Evolutionary conservation across 2,329 filamentous ascomycete genomes (phyloP), one percentile per base, ranked within the genome.

Genomic region (Neopestalotiopsis sp.): DNA sequence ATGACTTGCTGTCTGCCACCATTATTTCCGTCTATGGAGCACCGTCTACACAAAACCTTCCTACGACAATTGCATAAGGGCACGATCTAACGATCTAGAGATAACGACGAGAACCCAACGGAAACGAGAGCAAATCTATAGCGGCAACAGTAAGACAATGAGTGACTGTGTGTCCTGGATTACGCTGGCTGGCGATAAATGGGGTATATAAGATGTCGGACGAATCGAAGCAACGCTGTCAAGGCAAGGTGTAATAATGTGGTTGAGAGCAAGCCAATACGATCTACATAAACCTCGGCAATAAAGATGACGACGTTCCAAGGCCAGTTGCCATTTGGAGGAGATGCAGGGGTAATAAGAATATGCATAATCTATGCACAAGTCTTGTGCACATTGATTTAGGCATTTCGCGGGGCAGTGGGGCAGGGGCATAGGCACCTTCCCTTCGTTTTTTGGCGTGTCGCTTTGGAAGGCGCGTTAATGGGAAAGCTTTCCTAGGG

Each of bases 1-100:
- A 72, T 10, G 75, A 69, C 69, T 75, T 77, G 58, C 71, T 69
- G 28, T 72, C 71, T 12, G 74, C 75, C 32, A 76, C 76, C 76
- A 78, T 78, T 1, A 42, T 78, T 57, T 75, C n/a, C 17, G 32
- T 17, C 81, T 64, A 71, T 60, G 17, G 5, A 34, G 0, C 20
- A 60, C 13, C 5, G 28, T 34, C 57, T 60, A 52, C 4, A 24
- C 12, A 24, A 10, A 24, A 10, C 2, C 14, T n/a, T n/a, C 45
- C 10, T 17, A 1, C 5, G 24, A 24, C 7, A 14, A 38, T 7
- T 38, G 34, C 34, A 38, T 38, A 6, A 10, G 34, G 34, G 34
- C 34, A 38, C 34, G 34, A 38, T 38, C 34, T 38, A 38, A 38
- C 10, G 10, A 38, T 38, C 34, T 10, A 10, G 34, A 38, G 10